Percentiles rank a stretch among this genome's conserved stretches.
Conservation (phyloP, 805 yeast genomes). For the Osmozyma mogii region DNA sequence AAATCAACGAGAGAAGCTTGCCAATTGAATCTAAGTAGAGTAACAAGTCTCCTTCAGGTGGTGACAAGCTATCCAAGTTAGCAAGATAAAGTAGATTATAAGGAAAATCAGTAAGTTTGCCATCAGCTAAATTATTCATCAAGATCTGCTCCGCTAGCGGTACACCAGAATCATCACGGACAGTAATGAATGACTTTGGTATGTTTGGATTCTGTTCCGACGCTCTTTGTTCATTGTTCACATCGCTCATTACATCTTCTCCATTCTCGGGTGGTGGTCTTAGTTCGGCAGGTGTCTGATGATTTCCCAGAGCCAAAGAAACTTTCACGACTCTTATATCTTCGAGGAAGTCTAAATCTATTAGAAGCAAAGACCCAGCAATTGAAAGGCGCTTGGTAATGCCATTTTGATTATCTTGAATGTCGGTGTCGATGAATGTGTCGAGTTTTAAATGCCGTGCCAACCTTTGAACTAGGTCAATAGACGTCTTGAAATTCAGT, state of each 20-base stretch:
- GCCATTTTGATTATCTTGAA: conserved; percentile 9
- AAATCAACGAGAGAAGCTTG: conserved; percentile 15
- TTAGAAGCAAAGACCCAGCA: conserved; percentile 32
- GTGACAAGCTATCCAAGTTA: conserved; percentile 26
- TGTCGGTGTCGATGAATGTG: conserved; percentile 33
- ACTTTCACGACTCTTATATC: conserved; percentile 20
- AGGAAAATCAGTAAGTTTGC: conserved; percentile 24
- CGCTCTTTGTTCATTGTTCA: too few species aligned
- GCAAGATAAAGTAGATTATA: conserved; percentile 29
- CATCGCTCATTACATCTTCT: too few species aligned
- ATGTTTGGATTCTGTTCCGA: too few species aligned
- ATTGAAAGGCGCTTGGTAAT: conserved; percentile 24
- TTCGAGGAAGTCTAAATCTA: conserved; percentile 31
- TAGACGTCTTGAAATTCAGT: conserved; percentile 21
- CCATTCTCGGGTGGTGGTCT: too few species aligned
- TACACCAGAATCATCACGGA: too few species aligned
- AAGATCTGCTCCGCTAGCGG: conserved; percentile 23
- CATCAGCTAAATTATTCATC: conserved; percentile 16
- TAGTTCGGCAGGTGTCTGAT: conserved; percentile 2
- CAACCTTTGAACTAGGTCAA: conserved; percentile 31
- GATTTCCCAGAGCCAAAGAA: conserved; percentile 30
- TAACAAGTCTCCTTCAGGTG: conserved; percentile 24
- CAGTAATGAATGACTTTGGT: too few species aligned
- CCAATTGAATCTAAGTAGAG: conserved; percentile 23
- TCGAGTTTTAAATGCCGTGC: conserved; percentile 34